A percentile compares a stretch with the other conserved stretches of the same genome.
These are phyloP conservation scores for Triticum aestivum DNA, from an alignment of 176 grass and related monocot species.

Conservation along the genomic window DNA sequence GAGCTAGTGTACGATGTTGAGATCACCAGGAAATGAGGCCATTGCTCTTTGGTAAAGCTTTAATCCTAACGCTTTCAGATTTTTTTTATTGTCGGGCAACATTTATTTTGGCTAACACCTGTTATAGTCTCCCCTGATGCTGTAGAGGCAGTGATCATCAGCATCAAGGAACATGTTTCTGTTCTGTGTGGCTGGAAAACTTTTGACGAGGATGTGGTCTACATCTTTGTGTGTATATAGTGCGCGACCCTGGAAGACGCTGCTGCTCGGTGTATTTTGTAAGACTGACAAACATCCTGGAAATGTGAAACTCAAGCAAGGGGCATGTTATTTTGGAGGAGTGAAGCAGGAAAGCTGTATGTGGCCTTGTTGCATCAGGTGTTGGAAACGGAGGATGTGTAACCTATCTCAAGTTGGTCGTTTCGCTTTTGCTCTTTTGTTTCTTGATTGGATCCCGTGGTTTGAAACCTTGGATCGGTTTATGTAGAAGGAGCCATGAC, in stretches of 20 bases:
- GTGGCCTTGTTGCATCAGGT: neutral
- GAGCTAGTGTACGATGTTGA: conserved; percentile 35
- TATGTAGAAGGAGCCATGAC: neutral
- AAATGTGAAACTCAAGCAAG: neutral
- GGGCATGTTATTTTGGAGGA: neutral
- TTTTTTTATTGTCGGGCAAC: neutral
- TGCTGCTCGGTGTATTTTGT: neutral
- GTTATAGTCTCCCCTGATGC: neutral
- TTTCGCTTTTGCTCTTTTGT: neutral
- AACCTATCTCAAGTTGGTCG: neutral
- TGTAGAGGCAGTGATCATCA: neutral
- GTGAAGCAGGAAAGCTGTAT: neutral
- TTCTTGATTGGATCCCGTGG: neutral
- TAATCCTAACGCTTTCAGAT: neutral
- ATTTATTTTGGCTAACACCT: neutral
- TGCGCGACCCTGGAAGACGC: neutral
- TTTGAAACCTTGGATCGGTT: neutral
- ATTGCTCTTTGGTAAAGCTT: neutral
- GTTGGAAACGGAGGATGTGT: no score
- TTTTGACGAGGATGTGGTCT: neutral
- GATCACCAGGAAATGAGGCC: neutral
- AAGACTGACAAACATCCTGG: neutral
- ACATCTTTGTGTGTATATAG: neutral
- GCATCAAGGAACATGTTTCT: neutral
- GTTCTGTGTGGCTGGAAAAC: neutral